Conservation (phyloP, 1,284 basidiomycete genomes). For the Microbotryum intermedium region DNA sequence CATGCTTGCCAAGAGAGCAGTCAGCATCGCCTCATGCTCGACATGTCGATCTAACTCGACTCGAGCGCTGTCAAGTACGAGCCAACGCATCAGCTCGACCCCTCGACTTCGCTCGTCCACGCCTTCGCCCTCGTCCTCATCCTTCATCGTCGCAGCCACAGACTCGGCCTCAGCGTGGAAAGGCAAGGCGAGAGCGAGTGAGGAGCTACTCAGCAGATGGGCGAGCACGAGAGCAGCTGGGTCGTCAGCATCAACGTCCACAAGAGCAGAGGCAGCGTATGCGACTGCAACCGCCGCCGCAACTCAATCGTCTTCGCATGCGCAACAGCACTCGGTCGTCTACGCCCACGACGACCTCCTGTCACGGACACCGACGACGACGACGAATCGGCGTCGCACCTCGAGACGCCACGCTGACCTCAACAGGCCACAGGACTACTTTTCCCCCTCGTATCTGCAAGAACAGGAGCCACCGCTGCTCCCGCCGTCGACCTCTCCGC, state of each 20-base stretch:
- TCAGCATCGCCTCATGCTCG: no score
- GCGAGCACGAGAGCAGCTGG: no score
- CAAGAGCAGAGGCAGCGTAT: not conserved
- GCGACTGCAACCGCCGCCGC: not conserved
- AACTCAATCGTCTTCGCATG: not conserved
- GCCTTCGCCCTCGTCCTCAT: no score
- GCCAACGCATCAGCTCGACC: no score
- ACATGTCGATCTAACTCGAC: no score
- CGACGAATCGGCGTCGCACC: not conserved
- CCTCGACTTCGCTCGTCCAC: no score
- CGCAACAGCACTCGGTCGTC: not conserved
- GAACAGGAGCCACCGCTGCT: conserved; percentile 15
- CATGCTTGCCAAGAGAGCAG: no score
- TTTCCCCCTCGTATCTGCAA: conserved; percentile 13
- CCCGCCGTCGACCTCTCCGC: conserved; percentile 28
- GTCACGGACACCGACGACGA: not conserved
- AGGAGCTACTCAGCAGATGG: not conserved
- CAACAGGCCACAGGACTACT: conserved; percentile 8
- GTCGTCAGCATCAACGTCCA: not conserved
- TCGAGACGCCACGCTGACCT: not conserved
- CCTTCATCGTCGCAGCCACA: no score
- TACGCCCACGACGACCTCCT: conserved; percentile 30
- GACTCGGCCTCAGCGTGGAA: not conserved
- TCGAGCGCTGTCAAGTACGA: no score
- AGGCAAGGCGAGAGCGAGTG: not conserved